Percentiles rank a stretch among this genome's conserved stretches.
phyloP scores from a whole-genome alignment of 1,284 basidiomycete genomes.

The Thecaphora thlaspeos region DNA sequence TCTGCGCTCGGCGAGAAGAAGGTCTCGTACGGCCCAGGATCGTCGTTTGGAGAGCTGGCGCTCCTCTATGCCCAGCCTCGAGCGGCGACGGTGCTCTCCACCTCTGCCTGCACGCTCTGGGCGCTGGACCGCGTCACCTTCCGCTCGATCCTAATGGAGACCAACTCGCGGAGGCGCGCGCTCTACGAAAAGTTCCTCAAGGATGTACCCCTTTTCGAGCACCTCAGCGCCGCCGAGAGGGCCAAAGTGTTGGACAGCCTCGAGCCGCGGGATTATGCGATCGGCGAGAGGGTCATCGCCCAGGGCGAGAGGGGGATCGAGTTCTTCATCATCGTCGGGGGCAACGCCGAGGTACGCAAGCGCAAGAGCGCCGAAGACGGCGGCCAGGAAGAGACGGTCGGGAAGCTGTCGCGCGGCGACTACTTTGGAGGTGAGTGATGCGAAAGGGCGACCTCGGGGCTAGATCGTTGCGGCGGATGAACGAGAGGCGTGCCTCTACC shows the following conservation, averaged over 20 bases:
- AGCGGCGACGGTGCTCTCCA: constrained; percentile 86
- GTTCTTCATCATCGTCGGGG: constrained; percentile 95
- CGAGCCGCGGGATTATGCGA: constrained; percentile 75
- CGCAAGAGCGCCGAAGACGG: constrained; percentile 62
- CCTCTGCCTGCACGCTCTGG: constrained; percentile 82
- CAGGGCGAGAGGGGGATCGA: constrained; percentile 94
- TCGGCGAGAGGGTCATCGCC: constrained; percentile 80
- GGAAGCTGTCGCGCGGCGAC: constrained; percentile 79
- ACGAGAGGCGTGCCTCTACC: too few relatives aligned
- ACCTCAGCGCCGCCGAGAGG: constrained; percentile 79
- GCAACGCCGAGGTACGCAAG: constrained; percentile 84
- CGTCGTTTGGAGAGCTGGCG: constrained; percentile 92
- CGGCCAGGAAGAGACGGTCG: constrained; percentile 62
- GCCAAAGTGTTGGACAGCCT: constrained; percentile 97
- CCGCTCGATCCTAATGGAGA: constrained; percentile 79
- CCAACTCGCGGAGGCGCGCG: constrained; percentile 68
- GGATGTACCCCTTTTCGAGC: constrained; percentile 83
- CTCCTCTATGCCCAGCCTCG: constrained; percentile 97
- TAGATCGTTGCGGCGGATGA: background rate
- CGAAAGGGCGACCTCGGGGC: background rate
- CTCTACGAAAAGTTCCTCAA: constrained; percentile 95
- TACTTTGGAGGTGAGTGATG: constrained; percentile 80
- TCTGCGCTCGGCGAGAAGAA: constrained; percentile 44
- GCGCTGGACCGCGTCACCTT: constrained; percentile 95
- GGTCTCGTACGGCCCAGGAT: constrained; percentile 78